Evolutionary conservation across 139 green algal species (phyloP).

Genomic region (Coelastrella sp.): DNA sequence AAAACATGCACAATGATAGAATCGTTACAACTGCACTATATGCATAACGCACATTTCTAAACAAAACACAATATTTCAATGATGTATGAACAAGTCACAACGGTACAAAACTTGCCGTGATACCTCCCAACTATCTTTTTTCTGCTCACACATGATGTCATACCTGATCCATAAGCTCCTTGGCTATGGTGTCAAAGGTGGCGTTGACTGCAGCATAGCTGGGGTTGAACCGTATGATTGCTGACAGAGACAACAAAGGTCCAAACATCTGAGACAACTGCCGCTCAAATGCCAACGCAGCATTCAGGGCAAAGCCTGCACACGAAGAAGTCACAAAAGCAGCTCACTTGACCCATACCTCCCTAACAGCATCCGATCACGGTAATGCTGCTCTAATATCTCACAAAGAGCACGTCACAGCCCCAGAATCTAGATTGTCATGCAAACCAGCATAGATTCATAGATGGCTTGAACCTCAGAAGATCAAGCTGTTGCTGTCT

Average conservation of each 20-base stretch:
- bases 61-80: not conserved
- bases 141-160: not conserved
- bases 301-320: constrained; percentile 42
- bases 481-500: too few relatives aligned
- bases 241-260: constrained; percentile 14
- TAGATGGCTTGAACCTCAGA: too few relatives aligned
- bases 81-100: not conserved
- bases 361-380: not conserved
- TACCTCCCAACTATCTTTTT: not conserved
- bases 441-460: too few relatives aligned
- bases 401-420: not conserved
- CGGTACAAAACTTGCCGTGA: not conserved
- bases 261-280: constrained; percentile 33
- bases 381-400: not conserved
- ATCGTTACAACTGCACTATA: too few relatives aligned
- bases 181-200: constrained; percentile 26
- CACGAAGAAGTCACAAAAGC: too few relatives aligned
- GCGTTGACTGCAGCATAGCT: not conserved
- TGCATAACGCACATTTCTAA: too few relatives aligned
- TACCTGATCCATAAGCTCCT: constrained; percentile 41
- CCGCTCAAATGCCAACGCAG: constrained; percentile 19
- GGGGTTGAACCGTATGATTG: constrained; percentile 10
- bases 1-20: too few relatives aligned
- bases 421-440: not conserved
- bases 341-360: not conserved